A percentile compares a stretch with the other conserved stretches of the same genome.
phyloP scores from a whole-genome alignment of 352 stramenopile genomes.

The Pythium apleroticum region DNA sequence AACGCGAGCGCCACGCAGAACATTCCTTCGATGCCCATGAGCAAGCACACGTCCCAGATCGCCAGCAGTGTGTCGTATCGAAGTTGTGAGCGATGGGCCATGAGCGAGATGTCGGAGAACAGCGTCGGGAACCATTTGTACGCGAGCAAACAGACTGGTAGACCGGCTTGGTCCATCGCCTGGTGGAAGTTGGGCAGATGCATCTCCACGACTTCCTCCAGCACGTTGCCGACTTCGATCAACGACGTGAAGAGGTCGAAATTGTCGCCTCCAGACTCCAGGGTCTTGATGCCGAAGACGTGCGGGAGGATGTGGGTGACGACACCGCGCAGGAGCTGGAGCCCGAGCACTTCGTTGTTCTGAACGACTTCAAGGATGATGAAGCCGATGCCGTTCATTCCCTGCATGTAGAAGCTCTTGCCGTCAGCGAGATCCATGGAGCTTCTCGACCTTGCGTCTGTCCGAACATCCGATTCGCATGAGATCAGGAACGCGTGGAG shows the following conservation, averaged over 20 bases:
- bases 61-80: constrained; percentile 73
- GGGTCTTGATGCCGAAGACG: constrained; percentile 67
- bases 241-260: constrained; percentile 76
- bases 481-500: constrained; percentile 71
- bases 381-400: constrained; percentile 84
- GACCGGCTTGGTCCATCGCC: constrained; percentile 50
- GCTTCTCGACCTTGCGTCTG: constrained; percentile 19
- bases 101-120: constrained; percentile 83
- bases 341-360: constrained; percentile 52
- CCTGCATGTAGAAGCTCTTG: constrained; percentile 81
- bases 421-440: constrained; percentile 21
- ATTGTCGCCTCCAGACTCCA: constrained; percentile 40
- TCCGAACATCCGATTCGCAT: constrained; percentile 48
- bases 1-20: constrained; percentile 73
- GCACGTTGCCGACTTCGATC: constrained; percentile 61
- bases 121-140: constrained; percentile 90
- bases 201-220: constrained; percentile 73
- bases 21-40: constrained; percentile 80
- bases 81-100: constrained; percentile 68
- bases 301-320: constrained; percentile 68
- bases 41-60: constrained; percentile 79
- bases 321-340: constrained; percentile 64
- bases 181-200: constrained; percentile 64
- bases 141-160: constrained; percentile 76
- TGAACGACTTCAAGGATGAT: constrained; percentile 66